Percentiles rank a stretch among this genome's conserved stretches.
These are phyloP conservation scores for Agapanthus africanus DNA, from an alignment of 106 monocot genomes.

Conservation along the genomic window DNA sequence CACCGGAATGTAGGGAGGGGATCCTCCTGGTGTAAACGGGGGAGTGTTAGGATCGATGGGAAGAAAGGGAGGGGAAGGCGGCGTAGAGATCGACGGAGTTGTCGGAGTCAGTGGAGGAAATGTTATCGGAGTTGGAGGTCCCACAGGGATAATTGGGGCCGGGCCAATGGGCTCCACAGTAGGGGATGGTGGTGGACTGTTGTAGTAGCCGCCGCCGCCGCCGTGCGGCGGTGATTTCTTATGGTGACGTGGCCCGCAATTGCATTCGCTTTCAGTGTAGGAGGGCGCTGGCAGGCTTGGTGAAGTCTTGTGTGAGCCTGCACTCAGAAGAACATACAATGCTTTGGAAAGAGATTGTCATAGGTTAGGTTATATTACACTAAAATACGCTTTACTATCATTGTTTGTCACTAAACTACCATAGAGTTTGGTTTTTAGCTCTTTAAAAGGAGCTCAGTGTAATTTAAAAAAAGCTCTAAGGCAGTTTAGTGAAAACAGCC, in stretches of 20 bases:
- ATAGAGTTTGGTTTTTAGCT: too few species aligned
- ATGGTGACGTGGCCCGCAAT: not conserved
- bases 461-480: too few species aligned
- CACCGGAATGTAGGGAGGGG: conserved; percentile 9
- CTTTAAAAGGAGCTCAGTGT: too few species aligned
- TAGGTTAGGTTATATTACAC: too few species aligned
- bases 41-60: conserved; percentile 15
- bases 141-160: not conserved
- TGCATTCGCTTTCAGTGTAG: not conserved
- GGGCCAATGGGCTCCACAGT: conserved; percentile 9
- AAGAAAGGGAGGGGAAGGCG: conserved; percentile 3
- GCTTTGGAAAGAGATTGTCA: too few species aligned
- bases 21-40: too few species aligned
- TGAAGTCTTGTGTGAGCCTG: conserved; percentile 15
- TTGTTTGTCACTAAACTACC: too few species aligned
- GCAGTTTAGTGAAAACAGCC: too few species aligned
- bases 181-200: conserved; percentile 15
- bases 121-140: not conserved
- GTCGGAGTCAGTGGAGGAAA: not conserved
- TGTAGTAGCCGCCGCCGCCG: conserved; percentile 20
- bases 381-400: too few species aligned
- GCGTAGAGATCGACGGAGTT: not conserved
- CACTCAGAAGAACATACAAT: not conserved
- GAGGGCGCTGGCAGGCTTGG: conserved; percentile 1
- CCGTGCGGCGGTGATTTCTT: too few species aligned